Base-by-base conservation (phyloP, 768 basidiomycete genomes). In the Fistulinella prunicolor region DNA sequence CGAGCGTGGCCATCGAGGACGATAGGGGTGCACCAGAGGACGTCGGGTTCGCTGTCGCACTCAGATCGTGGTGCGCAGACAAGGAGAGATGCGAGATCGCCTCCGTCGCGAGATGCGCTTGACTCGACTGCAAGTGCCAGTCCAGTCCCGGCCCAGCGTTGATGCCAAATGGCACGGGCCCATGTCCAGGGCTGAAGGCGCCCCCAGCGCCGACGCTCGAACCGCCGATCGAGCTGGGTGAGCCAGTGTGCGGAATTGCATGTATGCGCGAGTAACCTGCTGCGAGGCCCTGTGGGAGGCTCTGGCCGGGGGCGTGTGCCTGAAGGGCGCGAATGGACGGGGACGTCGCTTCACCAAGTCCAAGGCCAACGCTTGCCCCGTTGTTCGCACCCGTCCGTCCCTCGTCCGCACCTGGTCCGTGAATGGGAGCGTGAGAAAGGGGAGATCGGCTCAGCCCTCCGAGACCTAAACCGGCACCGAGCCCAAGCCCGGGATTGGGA, bases 201-300 rank as follows among this genome's bases (percentile, higher is more conserved):
- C 58, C 53, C 0, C 54, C 56, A 1, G 38, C 65, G 19, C 63
- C 63, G 20, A 55, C 54, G 43, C 60, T 65, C 30, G 61, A 64
- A 0, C 62, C 56, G 3, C 64, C 58, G 16, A 64, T 26, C 4
- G 66, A 66, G 30, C 60, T 42, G 19, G 76, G 76, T 0, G 72
- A 76, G 19, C 70, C 67, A 1, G 63, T 39, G n/a, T 60, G 64
- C 0, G 79, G 76, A 22, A 76, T 70, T 1, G 93, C 86, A 57
- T 97, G 94, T 48, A 97, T 85, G 49, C 93, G 78, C 23, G 89
- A 93, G 62, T 93, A 85, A 0, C 93, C 94, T 0, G 90, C 90
- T 0, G 93, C 94, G 23, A 97, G 78, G 28, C 94, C 94, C 47
- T 94, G 92, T 1, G 94, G 93, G 12, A 95, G 74, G 67, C 83